Percentiles rank a stretch among this genome's conserved stretches.
phyloP scores from a whole-genome alignment of 371 early-diverging fungal genomes.

The Apophysomyces elegans region DNA sequence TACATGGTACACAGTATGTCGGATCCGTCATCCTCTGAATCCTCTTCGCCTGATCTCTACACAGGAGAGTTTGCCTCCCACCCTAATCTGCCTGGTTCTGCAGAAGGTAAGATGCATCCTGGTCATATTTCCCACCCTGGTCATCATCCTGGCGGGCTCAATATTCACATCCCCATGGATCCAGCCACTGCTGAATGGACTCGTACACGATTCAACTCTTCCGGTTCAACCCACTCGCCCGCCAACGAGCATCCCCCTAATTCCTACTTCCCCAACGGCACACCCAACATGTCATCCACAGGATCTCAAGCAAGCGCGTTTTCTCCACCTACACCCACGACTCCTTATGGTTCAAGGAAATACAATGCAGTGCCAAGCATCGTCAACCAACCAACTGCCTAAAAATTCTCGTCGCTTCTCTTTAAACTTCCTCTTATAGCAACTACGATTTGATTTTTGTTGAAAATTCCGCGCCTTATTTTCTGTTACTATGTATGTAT shows the following conservation, averaged over 20 bases:
- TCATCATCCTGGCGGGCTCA: slow-evolving; percentile 3
- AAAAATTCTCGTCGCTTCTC: background rate
- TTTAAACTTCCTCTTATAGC: slow-evolving; percentile 2
- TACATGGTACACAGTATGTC: slow-evolving; percentile 31
- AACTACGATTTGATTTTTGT: slow-evolving; percentile 5
- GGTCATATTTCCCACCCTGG: slow-evolving; percentile 5
- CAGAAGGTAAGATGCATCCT: slow-evolving; percentile 9
- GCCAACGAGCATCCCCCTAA: slow-evolving; percentile 8
- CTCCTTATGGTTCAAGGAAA: slow-evolving; percentile 22
- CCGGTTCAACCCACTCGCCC: slow-evolving; percentile 15
- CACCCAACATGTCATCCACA: slow-evolving; percentile 22
- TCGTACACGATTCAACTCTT: slow-evolving; percentile 21
- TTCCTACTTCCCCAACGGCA: slow-evolving; percentile 20
- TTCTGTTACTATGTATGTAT: slow-evolving; percentile 6
- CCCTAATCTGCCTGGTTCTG: slow-evolving; percentile 12
- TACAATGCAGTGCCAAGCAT: slow-evolving; percentile 16
- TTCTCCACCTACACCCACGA: slow-evolving; percentile 27
- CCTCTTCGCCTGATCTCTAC: slow-evolving; percentile 31
- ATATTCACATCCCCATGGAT: slow-evolving; percentile 20
- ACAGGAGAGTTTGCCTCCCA: slow-evolving; percentile 24
- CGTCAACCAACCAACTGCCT: slow-evolving; percentile 14
- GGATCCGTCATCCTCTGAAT: slow-evolving; percentile 27
- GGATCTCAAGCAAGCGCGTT: slow-evolving; percentile 26
- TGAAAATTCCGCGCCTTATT: background rate
- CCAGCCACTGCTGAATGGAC: slow-evolving; percentile 21